A percentile compares a stretch with the other conserved stretches of the same genome.
Conservation (phyloP, 2,329 filamentous ascomycete genomes). For the Sclerotinia minor region DNA sequence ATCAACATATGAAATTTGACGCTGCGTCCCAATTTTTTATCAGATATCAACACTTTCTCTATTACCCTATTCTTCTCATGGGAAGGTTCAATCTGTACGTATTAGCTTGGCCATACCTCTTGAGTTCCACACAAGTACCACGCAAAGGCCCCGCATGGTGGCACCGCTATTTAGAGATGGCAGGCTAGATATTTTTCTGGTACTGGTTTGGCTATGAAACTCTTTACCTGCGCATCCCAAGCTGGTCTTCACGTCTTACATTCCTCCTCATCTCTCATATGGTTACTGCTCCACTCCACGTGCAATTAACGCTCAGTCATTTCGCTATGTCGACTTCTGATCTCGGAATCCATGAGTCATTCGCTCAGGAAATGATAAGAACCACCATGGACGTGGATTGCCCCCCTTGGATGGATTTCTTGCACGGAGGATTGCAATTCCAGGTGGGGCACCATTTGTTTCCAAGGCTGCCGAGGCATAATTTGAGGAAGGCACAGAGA, state of each 20-base stretch:
- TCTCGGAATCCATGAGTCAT: conserved; percentile 78
- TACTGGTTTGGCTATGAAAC: conserved; percentile 79
- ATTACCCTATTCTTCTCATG: conserved; percentile 78
- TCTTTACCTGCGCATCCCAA: conserved; percentile 70
- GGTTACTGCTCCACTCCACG: conserved; percentile 76
- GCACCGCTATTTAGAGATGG: conserved; percentile 76
- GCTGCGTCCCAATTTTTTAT: conserved; percentile 66
- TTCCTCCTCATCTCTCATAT: conserved; percentile 81
- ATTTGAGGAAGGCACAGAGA: conserved; percentile 62
- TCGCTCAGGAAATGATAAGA: conserved; percentile 84
- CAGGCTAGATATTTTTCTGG: conserved; percentile 80
- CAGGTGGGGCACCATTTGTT: conserved; percentile 86
- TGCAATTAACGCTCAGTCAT: conserved; percentile 91
- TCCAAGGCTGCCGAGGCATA: conserved; percentile 80
- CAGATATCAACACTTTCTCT: conserved; percentile 75
- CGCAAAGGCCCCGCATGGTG: conserved; percentile 76
- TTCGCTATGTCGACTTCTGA: conserved; percentile 92
- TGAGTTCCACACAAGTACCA: conserved; percentile 64
- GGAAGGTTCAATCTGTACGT: conserved; percentile 86
- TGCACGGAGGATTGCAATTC: conserved; percentile 87
- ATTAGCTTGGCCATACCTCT: conserved; percentile 75
- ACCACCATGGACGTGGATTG: conserved; percentile 95
- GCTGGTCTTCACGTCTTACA: conserved; percentile 65
- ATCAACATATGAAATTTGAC: conserved; percentile 77
- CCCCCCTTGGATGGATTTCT: conserved; percentile 81